Conservation (phyloP, 495 filamentous ascomycete genomes). For the Hyaloscypha bicolor region DNA sequence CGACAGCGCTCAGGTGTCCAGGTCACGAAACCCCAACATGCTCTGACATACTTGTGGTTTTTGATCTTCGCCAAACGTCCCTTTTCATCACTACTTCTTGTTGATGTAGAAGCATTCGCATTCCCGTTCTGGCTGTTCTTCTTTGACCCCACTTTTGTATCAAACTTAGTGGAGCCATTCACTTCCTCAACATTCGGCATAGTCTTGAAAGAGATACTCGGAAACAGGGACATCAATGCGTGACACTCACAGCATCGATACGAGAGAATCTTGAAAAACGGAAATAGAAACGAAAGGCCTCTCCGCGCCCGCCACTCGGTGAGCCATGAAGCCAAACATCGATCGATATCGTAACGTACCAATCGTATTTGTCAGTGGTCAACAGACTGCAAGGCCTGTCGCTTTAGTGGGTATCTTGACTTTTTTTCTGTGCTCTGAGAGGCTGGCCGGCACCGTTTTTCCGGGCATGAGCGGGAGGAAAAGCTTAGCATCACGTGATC, state of each 20-base stretch:
- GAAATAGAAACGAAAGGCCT: background rate
- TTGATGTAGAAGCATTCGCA: constrained; percentile 11
- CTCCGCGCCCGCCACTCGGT: background rate
- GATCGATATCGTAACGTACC: background rate
- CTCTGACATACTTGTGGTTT: constrained; percentile 16
- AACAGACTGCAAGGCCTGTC: background rate
- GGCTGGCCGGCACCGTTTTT: background rate
- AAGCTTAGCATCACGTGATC: constrained; percentile 7
- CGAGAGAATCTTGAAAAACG: background rate
- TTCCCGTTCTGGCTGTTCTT: background rate
- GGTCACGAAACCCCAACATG: constrained; percentile 38
- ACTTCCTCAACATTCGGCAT: background rate
- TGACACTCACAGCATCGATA: background rate
- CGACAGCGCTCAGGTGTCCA: constrained; percentile 59
- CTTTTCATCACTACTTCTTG: constrained; percentile 14
- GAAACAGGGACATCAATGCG: background rate
- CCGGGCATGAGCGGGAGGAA: background rate
- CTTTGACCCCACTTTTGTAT: constrained; percentile 2
- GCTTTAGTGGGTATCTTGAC: background rate
- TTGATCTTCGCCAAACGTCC: constrained; percentile 15
- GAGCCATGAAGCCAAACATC: background rate
- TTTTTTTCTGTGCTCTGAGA: background rate
- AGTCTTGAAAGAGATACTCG: background rate
- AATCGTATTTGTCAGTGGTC: background rate
- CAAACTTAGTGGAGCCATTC: background rate